Conservation (phyloP, 495 filamentous ascomycete genomes). For the Parachaetomium inaequale region DNA sequence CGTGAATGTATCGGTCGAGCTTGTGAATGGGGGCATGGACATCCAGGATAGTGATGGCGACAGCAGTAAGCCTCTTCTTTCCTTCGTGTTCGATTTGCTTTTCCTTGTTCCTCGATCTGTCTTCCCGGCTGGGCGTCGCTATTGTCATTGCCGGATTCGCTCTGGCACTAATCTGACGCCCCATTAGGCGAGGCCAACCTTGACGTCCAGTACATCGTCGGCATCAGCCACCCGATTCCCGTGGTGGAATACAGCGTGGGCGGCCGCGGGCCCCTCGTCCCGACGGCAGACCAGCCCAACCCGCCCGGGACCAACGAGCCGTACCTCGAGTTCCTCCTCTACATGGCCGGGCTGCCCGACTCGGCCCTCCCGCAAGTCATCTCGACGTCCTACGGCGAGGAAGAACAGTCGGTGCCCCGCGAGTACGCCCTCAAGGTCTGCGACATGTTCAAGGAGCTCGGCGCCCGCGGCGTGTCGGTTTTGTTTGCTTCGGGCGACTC, state of each 20-base stretch:
- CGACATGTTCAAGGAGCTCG: slow-evolving; percentile 63
- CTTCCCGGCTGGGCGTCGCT: too few species aligned
- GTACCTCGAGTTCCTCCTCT: slow-evolving; percentile 65
- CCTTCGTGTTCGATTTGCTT: too few species aligned
- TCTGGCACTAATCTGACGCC: too few species aligned
- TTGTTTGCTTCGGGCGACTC: slow-evolving; percentile 69
- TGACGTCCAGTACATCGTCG: slow-evolving; percentile 63
- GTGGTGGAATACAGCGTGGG: slow-evolving; percentile 38
- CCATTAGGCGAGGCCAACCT: slow-evolving; percentile 11
- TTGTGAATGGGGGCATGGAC: too few species aligned
- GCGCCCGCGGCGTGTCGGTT: slow-evolving; percentile 66
- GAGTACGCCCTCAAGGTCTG: slow-evolving; percentile 63
- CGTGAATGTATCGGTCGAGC: too few species aligned
- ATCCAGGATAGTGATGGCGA: too few species aligned
- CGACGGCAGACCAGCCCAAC: slow-evolving; percentile 55
- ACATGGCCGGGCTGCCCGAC: slow-evolving; percentile 35
- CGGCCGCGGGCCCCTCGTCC: slow-evolving; percentile 52
- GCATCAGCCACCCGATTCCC: neutral
- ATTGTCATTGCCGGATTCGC: too few species aligned
- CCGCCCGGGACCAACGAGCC: slow-evolving; percentile 57
- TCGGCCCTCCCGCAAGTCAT: slow-evolving; percentile 64
- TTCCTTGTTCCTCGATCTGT: too few species aligned
- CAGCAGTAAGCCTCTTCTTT: too few species aligned
- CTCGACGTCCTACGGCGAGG: slow-evolving; percentile 72
- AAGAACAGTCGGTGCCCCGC: slow-evolving; percentile 64